Evolutionary conservation across 2,329 filamentous ascomycete genomes (phyloP).

Genomic region (Fusarium decemcellulare): DNA sequence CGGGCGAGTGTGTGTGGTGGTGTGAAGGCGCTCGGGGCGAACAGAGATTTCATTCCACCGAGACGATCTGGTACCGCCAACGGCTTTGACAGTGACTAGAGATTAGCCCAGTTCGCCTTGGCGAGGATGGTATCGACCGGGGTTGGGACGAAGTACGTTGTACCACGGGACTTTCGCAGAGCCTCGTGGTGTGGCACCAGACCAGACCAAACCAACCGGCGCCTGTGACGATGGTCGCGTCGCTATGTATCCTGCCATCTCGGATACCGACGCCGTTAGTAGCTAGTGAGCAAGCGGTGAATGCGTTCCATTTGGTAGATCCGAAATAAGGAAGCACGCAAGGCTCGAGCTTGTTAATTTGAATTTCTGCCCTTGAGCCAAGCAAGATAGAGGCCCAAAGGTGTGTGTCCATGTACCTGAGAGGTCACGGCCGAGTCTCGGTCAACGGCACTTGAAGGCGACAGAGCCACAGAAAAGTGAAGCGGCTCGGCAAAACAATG

Average conservation of each 20-base stretch:
- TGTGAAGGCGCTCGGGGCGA: background rate
- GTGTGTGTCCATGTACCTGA: too few relatives aligned
- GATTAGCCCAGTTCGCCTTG: conserved; percentile 4
- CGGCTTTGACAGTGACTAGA: conserved; percentile 2
- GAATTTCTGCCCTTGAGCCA: background rate
- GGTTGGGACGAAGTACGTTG: background rate
- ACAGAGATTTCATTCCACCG: background rate
- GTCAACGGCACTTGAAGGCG: background rate
- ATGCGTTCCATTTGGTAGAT: conserved; percentile 1
- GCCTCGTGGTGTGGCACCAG: conserved; percentile 20
- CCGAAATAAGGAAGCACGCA: background rate
- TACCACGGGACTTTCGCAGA: conserved; percentile 11
- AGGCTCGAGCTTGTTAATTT: background rate
- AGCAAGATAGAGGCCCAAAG: too few relatives aligned
- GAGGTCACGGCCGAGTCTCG: background rate
- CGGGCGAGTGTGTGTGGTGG: background rate
- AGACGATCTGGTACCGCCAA: conserved; percentile 8
- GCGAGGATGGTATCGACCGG: background rate
- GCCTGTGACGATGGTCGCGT: conserved; percentile 16
- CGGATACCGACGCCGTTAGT: conserved; percentile 21
- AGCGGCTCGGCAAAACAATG: conserved; percentile 2
- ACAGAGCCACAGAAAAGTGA: background rate
- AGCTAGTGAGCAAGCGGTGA: conserved; percentile 6
- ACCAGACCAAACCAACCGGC: conserved; percentile 5
- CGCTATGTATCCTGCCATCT: conserved; percentile 22